These are phyloP conservation scores for Dryadomyces quercivorus DNA, from an alignment of 2,329 filamentous ascomycete species.

Conservation along the genomic window DNA sequence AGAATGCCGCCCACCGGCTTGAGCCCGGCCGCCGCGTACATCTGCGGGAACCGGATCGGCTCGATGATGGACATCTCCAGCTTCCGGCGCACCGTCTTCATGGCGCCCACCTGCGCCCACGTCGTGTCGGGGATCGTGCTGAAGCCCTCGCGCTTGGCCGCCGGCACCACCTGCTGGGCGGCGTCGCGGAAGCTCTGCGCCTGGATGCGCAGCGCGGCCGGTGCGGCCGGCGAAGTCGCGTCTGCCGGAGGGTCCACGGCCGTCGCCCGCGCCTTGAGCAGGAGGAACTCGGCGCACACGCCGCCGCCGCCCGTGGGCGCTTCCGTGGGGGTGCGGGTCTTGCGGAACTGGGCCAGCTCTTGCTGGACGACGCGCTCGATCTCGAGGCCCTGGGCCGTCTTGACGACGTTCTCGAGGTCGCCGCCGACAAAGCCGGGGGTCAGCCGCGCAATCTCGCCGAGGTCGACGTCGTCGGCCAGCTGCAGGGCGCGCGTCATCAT, in stretches of 20 bases:
- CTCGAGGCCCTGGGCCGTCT: conserved; percentile 20
- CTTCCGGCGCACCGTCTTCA: conserved; percentile 66
- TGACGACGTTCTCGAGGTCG: conserved; percentile 60
- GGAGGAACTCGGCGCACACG: not conserved
- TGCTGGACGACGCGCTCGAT: not conserved
- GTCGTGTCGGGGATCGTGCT: conserved; percentile 87
- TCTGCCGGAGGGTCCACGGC: conserved; percentile 12
- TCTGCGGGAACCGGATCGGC: conserved; percentile 71
- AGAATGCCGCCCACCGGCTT: conserved; percentile 75
- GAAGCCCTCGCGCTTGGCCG: conserved; percentile 85
- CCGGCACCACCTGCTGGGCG: conserved; percentile 63
- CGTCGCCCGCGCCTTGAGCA: not conserved
- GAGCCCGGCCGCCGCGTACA: conserved; percentile 67
- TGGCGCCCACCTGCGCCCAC: conserved; percentile 83
- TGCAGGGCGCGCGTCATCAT: conserved; percentile 56
- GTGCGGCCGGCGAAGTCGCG: not conserved
- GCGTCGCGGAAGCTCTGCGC: conserved; percentile 62
- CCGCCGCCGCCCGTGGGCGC: not conserved
- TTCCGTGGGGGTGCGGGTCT: not conserved
- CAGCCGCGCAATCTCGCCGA: conserved; percentile 60
- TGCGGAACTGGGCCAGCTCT: conserved; percentile 3
- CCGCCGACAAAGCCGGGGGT: conserved; percentile 91
- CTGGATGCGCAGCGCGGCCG: conserved; percentile 17
- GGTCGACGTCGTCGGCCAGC: conserved; percentile 60
- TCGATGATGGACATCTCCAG: conserved; percentile 79